Evolutionary conservation across 106 monocot genomes (phyloP).

Genomic region (Acanthochlamys bracteata): DNA sequence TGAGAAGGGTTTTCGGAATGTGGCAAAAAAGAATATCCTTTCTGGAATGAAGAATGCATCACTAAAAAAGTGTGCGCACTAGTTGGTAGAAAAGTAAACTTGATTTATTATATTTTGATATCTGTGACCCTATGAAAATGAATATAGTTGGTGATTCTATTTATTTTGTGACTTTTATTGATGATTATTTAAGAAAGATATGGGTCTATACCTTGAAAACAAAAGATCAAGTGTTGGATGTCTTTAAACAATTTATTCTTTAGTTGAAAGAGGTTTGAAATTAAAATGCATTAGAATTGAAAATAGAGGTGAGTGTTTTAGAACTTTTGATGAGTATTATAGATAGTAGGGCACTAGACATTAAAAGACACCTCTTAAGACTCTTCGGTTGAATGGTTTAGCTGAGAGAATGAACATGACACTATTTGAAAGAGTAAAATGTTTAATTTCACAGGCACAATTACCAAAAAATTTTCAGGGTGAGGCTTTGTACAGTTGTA

Average conservation of each 20-base stretch:
- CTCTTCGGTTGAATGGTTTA: neutral
- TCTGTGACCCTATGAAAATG: neutral
- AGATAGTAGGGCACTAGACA: neutral
- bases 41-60: neutral
- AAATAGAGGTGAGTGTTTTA: neutral
- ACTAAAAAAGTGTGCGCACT: neutral
- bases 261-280: neutral
- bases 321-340: neutral
- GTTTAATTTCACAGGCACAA: constrained; percentile 3
- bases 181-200: neutral
- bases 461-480: constrained; percentile 3
- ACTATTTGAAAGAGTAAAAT: neutral
- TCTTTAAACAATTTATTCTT: neutral
- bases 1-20: too few species aligned
- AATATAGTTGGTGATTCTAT: neutral
- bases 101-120: neutral
- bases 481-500: neutral
- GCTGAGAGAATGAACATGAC: neutral
- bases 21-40: too few species aligned
- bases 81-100: neutral
- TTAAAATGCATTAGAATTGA: neutral
- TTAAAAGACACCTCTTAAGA: neutral
- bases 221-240: neutral
- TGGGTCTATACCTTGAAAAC: neutral
- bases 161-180: neutral